These are phyloP conservation scores for Glonium stellatum DNA, from an alignment of 495 filamentous ascomycete genomes.

Conservation along the genomic window DNA sequence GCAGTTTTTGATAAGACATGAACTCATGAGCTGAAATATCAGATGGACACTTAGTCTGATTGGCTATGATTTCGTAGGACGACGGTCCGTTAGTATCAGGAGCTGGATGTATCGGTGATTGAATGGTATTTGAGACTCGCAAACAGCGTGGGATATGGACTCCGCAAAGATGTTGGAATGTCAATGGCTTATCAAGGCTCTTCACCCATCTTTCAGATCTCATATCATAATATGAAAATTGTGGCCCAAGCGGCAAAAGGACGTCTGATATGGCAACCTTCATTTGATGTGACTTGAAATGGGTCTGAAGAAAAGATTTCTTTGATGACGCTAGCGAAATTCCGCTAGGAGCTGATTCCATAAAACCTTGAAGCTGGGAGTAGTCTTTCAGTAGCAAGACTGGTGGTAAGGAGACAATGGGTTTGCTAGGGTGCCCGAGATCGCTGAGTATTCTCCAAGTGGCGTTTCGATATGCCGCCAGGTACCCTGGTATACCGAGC, in stretches of 20 bases:
- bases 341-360: conserved; percentile 4
- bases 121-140: conserved; percentile 8
- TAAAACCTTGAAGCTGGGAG: conserved; percentile 18
- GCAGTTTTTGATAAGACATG: conserved; percentile 43
- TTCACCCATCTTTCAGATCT: conserved; percentile 29
- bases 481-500: conserved; percentile 34
- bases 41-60: conserved; percentile 42
- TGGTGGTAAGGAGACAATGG: not conserved
- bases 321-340: conserved; percentile 36
- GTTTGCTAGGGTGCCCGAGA: conserved; percentile 20
- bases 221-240: conserved; percentile 34
- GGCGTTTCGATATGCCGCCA: conserved; percentile 41
- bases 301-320: conserved; percentile 37
- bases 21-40: conserved; percentile 44
- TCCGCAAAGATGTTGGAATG: conserved; percentile 33
- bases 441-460: conserved; percentile 36
- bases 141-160: conserved; percentile 26
- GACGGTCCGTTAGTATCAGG: conserved; percentile 39
- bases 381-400: conserved; percentile 18
- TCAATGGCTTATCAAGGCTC: conserved; percentile 19
- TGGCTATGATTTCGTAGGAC: conserved; percentile 51
- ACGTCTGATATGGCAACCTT: conserved; percentile 27
- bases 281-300: conserved; percentile 33
- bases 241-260: conserved; percentile 29
- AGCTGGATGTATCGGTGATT: conserved; percentile 17